Evolutionary conservation across 345 rosid genomes (phyloP).

Genomic region (Eucalyptus decipiens): DNA sequence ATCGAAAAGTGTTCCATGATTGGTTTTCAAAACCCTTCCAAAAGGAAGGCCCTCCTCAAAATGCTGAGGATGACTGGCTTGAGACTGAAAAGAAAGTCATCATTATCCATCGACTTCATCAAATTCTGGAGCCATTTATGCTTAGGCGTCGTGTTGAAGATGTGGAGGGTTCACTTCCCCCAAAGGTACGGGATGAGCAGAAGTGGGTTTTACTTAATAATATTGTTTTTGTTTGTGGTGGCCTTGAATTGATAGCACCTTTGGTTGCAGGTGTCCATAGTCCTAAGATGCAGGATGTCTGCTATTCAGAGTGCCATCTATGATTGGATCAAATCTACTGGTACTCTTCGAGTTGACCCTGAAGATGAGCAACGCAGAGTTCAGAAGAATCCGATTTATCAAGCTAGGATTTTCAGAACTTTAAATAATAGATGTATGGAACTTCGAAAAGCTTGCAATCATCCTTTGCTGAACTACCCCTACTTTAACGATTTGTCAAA

Average conservation of each 20-base stretch:
- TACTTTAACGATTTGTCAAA: constrained; percentile 81
- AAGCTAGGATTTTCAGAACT: constrained; percentile 62
- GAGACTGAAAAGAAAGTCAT: constrained; percentile 99
- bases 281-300: constrained; percentile 96
- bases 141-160: constrained; percentile 99
- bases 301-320: constrained; percentile 91
- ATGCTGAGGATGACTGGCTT: constrained; percentile 99
- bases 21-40: constrained; percentile 99
- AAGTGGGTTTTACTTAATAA: constrained; percentile 3
- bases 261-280: constrained; percentile 74
- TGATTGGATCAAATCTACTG: constrained; percentile 99
- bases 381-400: constrained; percentile 73
- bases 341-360: constrained; percentile 93
- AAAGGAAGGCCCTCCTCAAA: constrained; percentile 70
- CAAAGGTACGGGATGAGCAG: constrained; percentile 50
- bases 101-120: constrained; percentile 98
- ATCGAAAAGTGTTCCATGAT: constrained; percentile 98
- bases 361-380: constrained; percentile 77
- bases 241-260: not conserved
- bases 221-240: not conserved
- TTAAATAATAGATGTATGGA: constrained; percentile 99
- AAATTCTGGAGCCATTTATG: constrained; percentile 99
- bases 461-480: constrained; percentile 96
- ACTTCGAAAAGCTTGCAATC: constrained; percentile 93
- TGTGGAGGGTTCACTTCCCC: constrained; percentile 99